Evolutionary conservation across 164 flowering plant species (phyloP).

Genomic region (Dillenia turbinata): DNA sequence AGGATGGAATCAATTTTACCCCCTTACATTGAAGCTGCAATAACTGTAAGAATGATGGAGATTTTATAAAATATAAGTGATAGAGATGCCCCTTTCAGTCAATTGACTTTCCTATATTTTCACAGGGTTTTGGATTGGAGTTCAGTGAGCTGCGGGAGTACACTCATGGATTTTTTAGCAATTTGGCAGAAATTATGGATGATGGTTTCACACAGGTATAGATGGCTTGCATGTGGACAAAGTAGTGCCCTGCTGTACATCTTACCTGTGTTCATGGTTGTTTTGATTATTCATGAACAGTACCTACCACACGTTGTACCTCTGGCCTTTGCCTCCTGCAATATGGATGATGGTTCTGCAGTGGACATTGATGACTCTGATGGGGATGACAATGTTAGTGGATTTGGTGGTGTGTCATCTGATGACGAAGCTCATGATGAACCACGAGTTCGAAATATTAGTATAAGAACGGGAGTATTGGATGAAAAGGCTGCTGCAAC

Average conservation of each 20-base stretch:
- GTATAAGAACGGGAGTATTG: conserved; percentile 93
- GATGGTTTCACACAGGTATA: conserved; percentile 79
- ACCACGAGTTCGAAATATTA: conserved; percentile 87
- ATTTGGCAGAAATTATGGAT: conserved; percentile 82
- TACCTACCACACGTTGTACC: conserved; percentile 95
- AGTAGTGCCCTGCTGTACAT: conserved; percentile 1
- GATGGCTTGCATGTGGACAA: conserved; percentile 3
- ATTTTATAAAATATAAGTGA: not conserved
- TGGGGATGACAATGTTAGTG: conserved; percentile 60
- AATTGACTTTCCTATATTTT: conserved; percentile 9
- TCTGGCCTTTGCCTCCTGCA: conserved; percentile 84
- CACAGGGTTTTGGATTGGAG: conserved; percentile 88
- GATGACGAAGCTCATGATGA: conserved; percentile 98
- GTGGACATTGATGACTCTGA: conserved; percentile 86
- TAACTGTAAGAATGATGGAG: conserved; percentile 42
- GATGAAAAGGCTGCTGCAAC: conserved; percentile 99
- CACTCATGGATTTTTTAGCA: conserved; percentile 97
- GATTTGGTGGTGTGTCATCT: conserved; percentile 90
- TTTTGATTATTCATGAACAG: conserved; percentile 36
- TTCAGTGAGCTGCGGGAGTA: conserved; percentile 96
- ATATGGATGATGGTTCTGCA: conserved; percentile 97
- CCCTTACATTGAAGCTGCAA: conserved; percentile 93
- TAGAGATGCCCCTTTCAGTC: not conserved
- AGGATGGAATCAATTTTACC: conserved; percentile 88
- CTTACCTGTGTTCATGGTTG: not conserved